phyloP scores from a whole-genome alignment of 2,329 filamentous ascomycete species.

The Penicillium sp. region DNA sequence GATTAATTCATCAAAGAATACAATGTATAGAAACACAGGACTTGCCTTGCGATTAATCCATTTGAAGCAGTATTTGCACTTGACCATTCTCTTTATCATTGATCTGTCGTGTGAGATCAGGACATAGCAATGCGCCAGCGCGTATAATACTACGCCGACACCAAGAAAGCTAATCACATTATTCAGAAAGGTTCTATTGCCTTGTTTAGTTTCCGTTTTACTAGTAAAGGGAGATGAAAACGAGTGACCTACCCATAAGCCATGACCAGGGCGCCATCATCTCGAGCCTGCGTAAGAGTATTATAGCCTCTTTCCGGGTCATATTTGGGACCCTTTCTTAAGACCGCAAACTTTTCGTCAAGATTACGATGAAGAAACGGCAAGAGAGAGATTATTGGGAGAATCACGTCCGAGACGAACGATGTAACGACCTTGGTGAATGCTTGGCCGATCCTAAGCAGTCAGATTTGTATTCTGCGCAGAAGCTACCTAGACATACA shows the following conservation, averaged over 20 bases:
- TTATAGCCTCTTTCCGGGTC: constrained; percentile 58
- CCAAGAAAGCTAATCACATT: constrained; percentile 9
- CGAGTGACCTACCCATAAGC: constrained; percentile 57
- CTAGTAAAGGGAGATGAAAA: constrained; percentile 2
- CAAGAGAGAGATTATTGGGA: constrained; percentile 65
- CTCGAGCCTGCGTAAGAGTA: constrained; percentile 63
- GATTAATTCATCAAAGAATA: not conserved
- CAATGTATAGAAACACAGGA: not conserved
- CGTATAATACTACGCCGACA: constrained; percentile 10
- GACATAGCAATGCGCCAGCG: constrained; percentile 10
- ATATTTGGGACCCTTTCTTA: constrained; percentile 56
- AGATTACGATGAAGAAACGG: constrained; percentile 68
- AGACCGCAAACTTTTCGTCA: constrained; percentile 68
- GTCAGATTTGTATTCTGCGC: not conserved
- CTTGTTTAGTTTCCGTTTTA: not conserved
- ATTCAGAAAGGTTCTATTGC: constrained; percentile 11
- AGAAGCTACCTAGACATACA: constrained; percentile 46
- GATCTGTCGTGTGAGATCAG: constrained; percentile 12
- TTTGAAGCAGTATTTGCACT: constrained; percentile 13
- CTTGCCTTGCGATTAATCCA: constrained; percentile 11
- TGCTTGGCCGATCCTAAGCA: constrained; percentile 59
- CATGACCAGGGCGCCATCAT: constrained; percentile 68
- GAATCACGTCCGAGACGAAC: constrained; percentile 66
- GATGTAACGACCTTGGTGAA: constrained; percentile 70
- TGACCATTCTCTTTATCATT: constrained; percentile 13